These are phyloP conservation scores for Wallacemonas sp. DNA, from an alignment of 208 protist species.

Conservation along the genomic window DNA sequence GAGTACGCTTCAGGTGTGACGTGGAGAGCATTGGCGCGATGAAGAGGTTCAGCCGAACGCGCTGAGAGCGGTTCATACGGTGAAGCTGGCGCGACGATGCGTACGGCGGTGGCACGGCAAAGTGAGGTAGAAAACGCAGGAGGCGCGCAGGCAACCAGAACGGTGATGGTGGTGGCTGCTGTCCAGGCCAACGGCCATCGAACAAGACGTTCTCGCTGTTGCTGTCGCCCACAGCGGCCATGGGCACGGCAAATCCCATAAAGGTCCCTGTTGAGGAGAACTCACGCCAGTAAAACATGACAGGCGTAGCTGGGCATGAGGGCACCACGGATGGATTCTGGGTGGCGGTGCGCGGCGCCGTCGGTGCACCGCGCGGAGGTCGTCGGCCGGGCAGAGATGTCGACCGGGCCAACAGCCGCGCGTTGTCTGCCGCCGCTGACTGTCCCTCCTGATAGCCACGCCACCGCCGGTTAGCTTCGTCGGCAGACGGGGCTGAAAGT, in stretches of 20 bases:
- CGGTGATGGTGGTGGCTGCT: not conserved
- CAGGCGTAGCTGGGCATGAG: no score
- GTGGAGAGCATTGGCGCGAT: not conserved
- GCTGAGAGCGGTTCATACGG: constrained; percentile 5
- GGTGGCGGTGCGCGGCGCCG: no score
- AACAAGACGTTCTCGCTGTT: no score
- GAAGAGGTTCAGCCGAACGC: constrained; percentile 4
- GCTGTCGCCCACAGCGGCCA: not conserved
- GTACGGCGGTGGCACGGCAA: not conserved
- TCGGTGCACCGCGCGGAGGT: no score
- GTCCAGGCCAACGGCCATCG: no score
- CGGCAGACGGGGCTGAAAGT: not conserved
- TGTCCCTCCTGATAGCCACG: no score
- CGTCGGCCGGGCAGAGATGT: no score
- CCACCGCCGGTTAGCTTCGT: not conserved
- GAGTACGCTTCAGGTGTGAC: not conserved
- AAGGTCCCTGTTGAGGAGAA: not conserved
- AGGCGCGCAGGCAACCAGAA: not conserved
- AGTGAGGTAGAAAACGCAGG: not conserved
- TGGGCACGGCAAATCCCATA: not conserved
- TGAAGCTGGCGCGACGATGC: not conserved
- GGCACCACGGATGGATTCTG: no score
- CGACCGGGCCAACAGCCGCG: no score
- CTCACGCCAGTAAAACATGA: constrained; percentile 5
- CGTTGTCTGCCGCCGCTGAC: no score